phyloP scores from a whole-genome alignment of 2,329 filamentous ascomycete species.

The Sporothrix variecibatus region DNA sequence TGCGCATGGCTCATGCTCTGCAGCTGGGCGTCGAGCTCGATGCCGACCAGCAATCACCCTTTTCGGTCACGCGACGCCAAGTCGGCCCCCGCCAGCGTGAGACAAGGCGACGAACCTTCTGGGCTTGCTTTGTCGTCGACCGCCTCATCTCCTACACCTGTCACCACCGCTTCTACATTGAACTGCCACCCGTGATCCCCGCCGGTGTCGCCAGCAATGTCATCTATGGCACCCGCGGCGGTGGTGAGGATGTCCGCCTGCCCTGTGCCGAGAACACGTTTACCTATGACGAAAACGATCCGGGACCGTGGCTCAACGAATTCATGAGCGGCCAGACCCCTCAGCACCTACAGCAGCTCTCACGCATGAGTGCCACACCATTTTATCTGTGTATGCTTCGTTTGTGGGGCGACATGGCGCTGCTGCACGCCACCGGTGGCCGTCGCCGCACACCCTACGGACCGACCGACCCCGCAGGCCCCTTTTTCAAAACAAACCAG shows the following conservation, averaged over 20 bases:
- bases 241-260: slow-evolving; percentile 1
- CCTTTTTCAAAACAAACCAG: not conserved
- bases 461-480: not conserved
- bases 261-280: not conserved
- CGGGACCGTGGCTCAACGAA: slow-evolving; percentile 10
- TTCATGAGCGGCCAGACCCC: not conserved
- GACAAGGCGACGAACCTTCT: slow-evolving; percentile 25
- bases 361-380: not conserved
- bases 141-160: slow-evolving; percentile 22
- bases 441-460: not conserved
- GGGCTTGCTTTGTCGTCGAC: slow-evolving; percentile 26
- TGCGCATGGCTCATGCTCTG: slow-evolving; percentile 35
- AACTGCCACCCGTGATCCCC: not conserved
- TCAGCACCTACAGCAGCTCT: not conserved
- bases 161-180: slow-evolving; percentile 14
- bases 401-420: slow-evolving; percentile 22
- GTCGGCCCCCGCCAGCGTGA: slow-evolving; percentile 25
- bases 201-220: not conserved
- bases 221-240: slow-evolving; percentile 3
- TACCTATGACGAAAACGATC: slow-evolving; percentile 7
- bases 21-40: slow-evolving; percentile 30
- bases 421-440: slow-evolving; percentile 17
- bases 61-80: not conserved
- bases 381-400: slow-evolving; percentile 10
- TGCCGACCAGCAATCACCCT: not conserved